These are phyloP conservation scores for Pleurotus tuber-regium DNA, from an alignment of 768 basidiomycete species.

Conservation along the genomic window DNA sequence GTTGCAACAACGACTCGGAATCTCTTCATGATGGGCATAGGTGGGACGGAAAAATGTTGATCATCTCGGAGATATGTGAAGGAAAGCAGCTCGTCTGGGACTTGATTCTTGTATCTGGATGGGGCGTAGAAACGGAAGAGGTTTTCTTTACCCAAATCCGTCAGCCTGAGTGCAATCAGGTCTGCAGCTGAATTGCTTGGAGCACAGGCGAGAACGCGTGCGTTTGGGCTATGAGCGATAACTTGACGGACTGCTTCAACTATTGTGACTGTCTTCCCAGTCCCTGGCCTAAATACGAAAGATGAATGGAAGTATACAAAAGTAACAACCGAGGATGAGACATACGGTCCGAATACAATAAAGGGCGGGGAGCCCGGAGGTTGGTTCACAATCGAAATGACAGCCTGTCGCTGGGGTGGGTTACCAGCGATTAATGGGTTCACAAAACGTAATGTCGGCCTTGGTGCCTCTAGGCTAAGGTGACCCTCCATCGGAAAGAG, in stretches of 20 bases:
- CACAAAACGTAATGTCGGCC: conserved; percentile 24
- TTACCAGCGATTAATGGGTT: conserved; percentile 48
- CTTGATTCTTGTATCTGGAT: conserved; percentile 40
- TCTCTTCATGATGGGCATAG: conserved; percentile 22
- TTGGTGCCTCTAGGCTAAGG: conserved; percentile 14
- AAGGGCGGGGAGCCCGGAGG: conserved; percentile 51
- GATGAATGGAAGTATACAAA: neutral
- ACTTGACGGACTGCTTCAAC: conserved; percentile 60
- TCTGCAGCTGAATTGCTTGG: conserved; percentile 69
- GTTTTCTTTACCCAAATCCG: conserved; percentile 26
- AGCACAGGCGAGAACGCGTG: conserved; percentile 56
- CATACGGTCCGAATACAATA: conserved; percentile 63
- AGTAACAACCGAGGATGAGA: conserved; percentile 5
- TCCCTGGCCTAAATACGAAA: conserved; percentile 46
- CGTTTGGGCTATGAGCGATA: conserved; percentile 30
- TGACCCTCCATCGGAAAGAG: conserved; percentile 45
- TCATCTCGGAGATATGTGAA: conserved; percentile 33
- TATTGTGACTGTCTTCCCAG: conserved; percentile 65
- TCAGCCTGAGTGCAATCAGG: conserved; percentile 48
- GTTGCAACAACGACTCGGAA: conserved; percentile 63
- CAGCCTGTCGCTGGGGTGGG: conserved; percentile 44
- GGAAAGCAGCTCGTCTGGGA: conserved; percentile 41
- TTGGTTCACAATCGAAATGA: conserved; percentile 41
- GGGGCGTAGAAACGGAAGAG: conserved; percentile 59
- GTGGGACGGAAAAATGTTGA: conserved; percentile 37